Evolutionary conservation across 2,329 filamentous ascomycete genomes (phyloP), one percentile per base, ranked within the genome.

Genomic region (Colletotrichum tofieldiae): DNA sequence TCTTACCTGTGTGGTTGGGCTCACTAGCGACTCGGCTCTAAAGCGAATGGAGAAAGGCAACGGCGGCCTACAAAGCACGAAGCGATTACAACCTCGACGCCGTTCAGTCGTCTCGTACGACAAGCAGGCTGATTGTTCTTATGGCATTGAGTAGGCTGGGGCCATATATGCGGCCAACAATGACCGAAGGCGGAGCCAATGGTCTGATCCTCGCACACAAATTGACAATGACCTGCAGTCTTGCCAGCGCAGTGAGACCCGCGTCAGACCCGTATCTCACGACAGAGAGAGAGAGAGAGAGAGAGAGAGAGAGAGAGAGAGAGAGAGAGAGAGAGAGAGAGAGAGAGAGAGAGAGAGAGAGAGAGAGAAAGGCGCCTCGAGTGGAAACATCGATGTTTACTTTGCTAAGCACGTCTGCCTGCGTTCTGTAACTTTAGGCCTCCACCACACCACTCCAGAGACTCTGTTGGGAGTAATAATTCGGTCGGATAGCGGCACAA

Each of bases 191-290:
- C 65, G 65, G 70, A 72, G 70, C 52, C 41, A 35, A 72, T 72
- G 70, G 65, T 72, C 70, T 72, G 70, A 70, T 70, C 39, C 70
- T 70, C 52, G 51, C 37, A 69, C 65, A 59, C 43, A 39, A 23
- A 29, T 60, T 45, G 68, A 29, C 54, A 70, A 61, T 51, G 45
- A 43, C 47, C 37, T 72, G 70, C 65, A 65, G 45, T 65, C 23
- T 20, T 60, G 65, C 65, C 62, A 65, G 65, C 60, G 66, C 47
- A 26, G 37, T 61, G 60, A 72, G 69, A 65, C 60, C 59, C 47
- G 59, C 52, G 32, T n/a, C 65, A 61, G 60, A 39, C 51, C 60
- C 49, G 39, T 45, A 60, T 65, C 54, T 51, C 60, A 65, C 39
- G 62, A 59, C 37, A 51, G 23, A 26, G 23, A 26, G 23, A 26